A percentile compares a stretch with the other conserved stretches of the same genome.
Evolutionary conservation across 257 asterid species (phyloP).

Genomic region (Paraleonurus japonicus): DNA sequence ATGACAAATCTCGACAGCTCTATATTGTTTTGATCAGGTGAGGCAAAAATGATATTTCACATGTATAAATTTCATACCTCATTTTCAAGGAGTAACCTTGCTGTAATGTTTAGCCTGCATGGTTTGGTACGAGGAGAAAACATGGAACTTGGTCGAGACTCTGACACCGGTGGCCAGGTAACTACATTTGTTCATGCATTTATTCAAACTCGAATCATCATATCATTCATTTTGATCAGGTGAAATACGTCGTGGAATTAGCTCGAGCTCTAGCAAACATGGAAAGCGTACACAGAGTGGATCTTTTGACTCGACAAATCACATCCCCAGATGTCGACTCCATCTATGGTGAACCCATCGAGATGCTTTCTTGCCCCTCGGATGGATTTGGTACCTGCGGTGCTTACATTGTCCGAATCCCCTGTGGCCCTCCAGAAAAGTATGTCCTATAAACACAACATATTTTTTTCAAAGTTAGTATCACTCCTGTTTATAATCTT

Average conservation of each 20-base stretch:
- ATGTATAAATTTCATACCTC: no score
- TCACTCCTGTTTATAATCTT: background rate
- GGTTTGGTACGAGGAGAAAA: slow-evolving; percentile 77
- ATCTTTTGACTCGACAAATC: slow-evolving; percentile 66
- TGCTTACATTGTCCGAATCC: slow-evolving; percentile 64
- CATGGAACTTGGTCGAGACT: slow-evolving; percentile 80
- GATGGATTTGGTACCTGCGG: slow-evolving; percentile 60
- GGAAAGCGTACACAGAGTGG: slow-evolving; percentile 61
- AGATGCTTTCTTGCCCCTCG: slow-evolving; percentile 64
- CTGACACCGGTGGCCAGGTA: slow-evolving; percentile 71
- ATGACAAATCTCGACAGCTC: slow-evolving; percentile 46
- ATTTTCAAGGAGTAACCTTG: background rate
- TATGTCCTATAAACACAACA: slow-evolving; percentile 15
- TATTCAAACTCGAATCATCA: background rate
- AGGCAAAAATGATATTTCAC: no score
- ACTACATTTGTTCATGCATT: background rate
- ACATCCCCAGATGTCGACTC: slow-evolving; percentile 55
- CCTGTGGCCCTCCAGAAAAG: slow-evolving; percentile 59
- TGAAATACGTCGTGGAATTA: slow-evolving; percentile 65
- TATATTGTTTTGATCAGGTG: slow-evolving; percentile 72
- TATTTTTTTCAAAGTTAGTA: no score
- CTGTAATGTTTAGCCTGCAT: slow-evolving; percentile 49
- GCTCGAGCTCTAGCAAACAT: slow-evolving; percentile 62
- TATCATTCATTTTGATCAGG: slow-evolving; percentile 24
- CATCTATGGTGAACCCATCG: slow-evolving; percentile 63